These are phyloP conservation scores for Mercurialis annua DNA, from an alignment of 345 rosid genomes.

Conservation along the genomic window DNA sequence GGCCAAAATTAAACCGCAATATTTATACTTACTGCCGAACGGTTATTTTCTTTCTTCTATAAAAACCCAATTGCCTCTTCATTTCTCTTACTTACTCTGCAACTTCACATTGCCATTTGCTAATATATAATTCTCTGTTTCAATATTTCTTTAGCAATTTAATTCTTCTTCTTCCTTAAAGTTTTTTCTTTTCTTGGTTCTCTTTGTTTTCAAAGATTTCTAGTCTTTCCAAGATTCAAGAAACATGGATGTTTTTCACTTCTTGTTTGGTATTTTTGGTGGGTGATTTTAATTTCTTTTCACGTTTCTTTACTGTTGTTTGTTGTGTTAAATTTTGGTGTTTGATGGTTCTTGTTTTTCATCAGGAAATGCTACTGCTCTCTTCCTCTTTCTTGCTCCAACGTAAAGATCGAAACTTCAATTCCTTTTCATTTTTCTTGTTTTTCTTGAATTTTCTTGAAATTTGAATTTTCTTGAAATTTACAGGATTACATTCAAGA, in stretches of 20 bases:
- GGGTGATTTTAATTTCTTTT: slow-evolving; percentile 19
- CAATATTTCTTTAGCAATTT: neutral
- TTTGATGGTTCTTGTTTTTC: neutral
- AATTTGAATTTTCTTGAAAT: neutral
- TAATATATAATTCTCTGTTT: neutral
- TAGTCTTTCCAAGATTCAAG: neutral
- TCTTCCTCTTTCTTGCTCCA: slow-evolving; percentile 92
- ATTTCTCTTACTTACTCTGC: neutral
- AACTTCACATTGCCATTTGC: neutral
- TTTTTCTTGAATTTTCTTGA: neutral
- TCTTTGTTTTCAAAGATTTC: neutral
- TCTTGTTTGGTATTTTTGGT: slow-evolving; percentile 90
- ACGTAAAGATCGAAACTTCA: slow-evolving; percentile 31
- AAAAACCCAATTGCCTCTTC: slow-evolving; percentile 17
- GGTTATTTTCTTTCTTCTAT: slow-evolving; percentile 19
- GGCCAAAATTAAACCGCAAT: neutral
- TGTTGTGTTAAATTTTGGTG: neutral
- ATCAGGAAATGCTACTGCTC: slow-evolving; percentile 93
- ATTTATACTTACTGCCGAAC: slow-evolving; percentile 19
- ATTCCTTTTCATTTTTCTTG: neutral
- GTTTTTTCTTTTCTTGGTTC: neutral
- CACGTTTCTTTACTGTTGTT: slow-evolving; percentile 9
- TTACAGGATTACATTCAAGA: slow-evolving; percentile 80
- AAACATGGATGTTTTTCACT: slow-evolving; percentile 59
- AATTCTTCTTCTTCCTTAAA: neutral